Evolutionary conservation across 768 basidiomycete genomes (phyloP).

Genomic region (Phaeotremella skinneri): DNA sequence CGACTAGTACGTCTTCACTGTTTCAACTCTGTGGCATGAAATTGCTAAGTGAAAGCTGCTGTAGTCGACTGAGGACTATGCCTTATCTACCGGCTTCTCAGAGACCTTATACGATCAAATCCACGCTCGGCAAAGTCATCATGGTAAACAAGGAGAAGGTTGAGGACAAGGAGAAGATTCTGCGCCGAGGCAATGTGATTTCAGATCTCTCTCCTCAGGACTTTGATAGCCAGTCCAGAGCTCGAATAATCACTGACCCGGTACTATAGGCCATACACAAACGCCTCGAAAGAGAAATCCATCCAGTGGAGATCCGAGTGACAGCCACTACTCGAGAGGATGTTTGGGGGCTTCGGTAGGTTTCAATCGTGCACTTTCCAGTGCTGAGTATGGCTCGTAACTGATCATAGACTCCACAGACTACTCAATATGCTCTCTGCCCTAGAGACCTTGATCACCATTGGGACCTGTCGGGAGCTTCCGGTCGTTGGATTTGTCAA

Average conservation of each 20-base stretch:
- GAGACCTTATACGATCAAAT: conserved; percentile 46
- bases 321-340: conserved; percentile 63
- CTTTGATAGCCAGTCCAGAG: no score
- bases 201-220: not conserved
- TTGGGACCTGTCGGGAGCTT: conserved; percentile 66
- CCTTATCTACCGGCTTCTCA: conserved; percentile 42
- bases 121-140: conserved; percentile 47
- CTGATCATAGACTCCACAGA: conserved; percentile 55
- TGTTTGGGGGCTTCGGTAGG: conserved; percentile 70
- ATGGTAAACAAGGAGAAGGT: conserved; percentile 46
- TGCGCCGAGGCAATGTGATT: conserved; percentile 48
- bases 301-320: conserved; percentile 61
- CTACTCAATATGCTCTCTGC: conserved; percentile 70
- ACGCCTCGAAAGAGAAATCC: conserved; percentile 69
- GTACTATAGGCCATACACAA: conserved; percentile 67
- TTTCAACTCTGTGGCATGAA: not conserved
- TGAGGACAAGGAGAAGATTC: conserved; percentile 47
- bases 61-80: conserved; percentile 46
- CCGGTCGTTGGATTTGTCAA: conserved; percentile 77
- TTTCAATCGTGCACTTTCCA: conserved; percentile 1
- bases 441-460: conserved; percentile 57
- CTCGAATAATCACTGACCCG: not conserved
- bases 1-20: conserved; percentile 42
- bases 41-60: not conserved
- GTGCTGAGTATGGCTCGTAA: conserved; percentile 4